Percentiles rank a stretch among this genome's conserved stretches.
Evolutionary conservation across 1,139 yeast genomes (phyloP).

Genomic region (Yamadazyma dushanensis): DNA sequence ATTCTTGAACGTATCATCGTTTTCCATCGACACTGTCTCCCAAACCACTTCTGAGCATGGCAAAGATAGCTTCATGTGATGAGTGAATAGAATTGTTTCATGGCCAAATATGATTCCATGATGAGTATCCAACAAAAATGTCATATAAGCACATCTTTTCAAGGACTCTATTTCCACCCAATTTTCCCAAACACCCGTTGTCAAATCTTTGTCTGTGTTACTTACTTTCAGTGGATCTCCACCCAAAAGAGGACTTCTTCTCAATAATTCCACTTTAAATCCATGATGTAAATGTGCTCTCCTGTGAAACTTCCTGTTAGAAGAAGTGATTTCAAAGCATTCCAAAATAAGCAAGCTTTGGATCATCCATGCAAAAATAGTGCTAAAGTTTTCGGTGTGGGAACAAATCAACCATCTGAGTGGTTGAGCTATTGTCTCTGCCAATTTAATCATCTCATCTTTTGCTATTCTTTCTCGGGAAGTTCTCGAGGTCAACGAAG

Average conservation of each 20-base stretch:
- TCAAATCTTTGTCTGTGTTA: slow-evolving; percentile 11
- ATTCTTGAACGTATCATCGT: slow-evolving; percentile 4
- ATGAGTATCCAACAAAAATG: slow-evolving; percentile 28
- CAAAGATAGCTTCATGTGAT: slow-evolving; percentile 26
- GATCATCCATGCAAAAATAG: slow-evolving; percentile 59
- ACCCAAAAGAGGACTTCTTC: slow-evolving; percentile 69
- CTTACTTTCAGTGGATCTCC: slow-evolving; percentile 47
- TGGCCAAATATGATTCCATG: slow-evolving; percentile 33
- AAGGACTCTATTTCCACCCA: slow-evolving; percentile 32
- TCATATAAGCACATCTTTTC: slow-evolving; percentile 28
- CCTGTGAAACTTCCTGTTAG: slow-evolving; percentile 58
- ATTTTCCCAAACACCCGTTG: slow-evolving; percentile 22
- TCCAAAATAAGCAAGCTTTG: slow-evolving; percentile 62
- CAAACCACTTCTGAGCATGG: slow-evolving; percentile 30
- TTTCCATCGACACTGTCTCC: slow-evolving; percentile 19
- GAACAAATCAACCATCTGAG: slow-evolving; percentile 60
- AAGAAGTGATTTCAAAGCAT: slow-evolving; percentile 50
- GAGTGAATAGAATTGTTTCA: slow-evolving; percentile 24
- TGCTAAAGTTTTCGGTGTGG: slow-evolving; percentile 48
- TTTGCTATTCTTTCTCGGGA: slow-evolving; percentile 13
- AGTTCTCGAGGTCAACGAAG: slow-evolving; percentile 27
- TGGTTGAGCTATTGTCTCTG: slow-evolving; percentile 55
- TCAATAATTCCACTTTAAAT: slow-evolving; percentile 62
- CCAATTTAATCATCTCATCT: slow-evolving; percentile 19
- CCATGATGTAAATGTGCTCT: slow-evolving; percentile 74